Evolutionary conservation across 1,139 yeast species (phyloP), one percentile per base, ranked within the genome.

Genomic region (Arxiozyma heterogenica): DNA sequence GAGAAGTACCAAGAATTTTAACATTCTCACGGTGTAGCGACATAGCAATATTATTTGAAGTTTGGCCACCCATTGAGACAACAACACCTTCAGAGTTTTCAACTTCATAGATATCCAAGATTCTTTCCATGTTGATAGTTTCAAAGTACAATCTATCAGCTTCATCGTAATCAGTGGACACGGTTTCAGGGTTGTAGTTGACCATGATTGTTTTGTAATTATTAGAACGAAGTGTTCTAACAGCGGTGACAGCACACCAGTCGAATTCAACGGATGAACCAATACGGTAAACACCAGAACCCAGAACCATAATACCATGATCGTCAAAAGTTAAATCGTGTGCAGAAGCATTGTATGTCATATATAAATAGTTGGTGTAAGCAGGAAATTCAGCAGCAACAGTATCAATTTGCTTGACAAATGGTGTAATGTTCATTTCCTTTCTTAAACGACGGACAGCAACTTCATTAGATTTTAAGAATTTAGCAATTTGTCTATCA

Each of bases 341-440:
- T 54, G 88, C 76, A 65, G 87, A 90, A 56, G 97, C 98, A 70
- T 90, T 93, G 77, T 93, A 93, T 48, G 98, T 93, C 72, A 90
- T 81, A 77, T 93, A 93, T 72, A 93, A 79, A 74, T 93, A 93
- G 76, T 93, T 93, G 68, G 98, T 93, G 75, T 74, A 82, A 51
- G 98, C 97, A 54, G 98, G 98, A 83, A 93, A 93, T 73, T 93
- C 98, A 53, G 98, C 98, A 54, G 98, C 98, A 64, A 93, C 96
- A 42, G 98, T 93, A 76, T 93, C 98, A 66, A 93, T 93, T 75
- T 91, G 96, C 74, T 93, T 93, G 61, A 91, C 98, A 70, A 87
- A 89, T 65, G 98, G 98, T 60, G 83, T 75, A 60, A 93, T 83
- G 57, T 95, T 95, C 55, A 82, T 83, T 67, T 89, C 96, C 69